phyloP scores from a whole-genome alignment of 495 filamentous ascomycete genomes.

The Astrocystis sublimbata region DNA sequence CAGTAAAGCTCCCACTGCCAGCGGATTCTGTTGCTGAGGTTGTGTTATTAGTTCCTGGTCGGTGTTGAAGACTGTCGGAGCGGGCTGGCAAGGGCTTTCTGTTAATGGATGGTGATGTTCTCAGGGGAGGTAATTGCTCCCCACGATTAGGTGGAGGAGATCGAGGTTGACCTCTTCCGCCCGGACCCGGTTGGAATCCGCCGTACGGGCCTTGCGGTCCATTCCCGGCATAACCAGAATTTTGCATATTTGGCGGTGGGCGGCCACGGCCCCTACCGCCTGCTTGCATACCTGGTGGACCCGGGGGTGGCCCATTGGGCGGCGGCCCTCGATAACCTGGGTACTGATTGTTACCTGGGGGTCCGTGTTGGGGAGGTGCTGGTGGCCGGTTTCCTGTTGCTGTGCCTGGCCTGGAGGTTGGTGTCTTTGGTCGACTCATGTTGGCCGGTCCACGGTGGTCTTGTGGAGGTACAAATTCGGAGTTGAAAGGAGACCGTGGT shows the following conservation, averaged over 20 bases:
- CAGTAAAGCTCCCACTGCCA: constrained; percentile 64
- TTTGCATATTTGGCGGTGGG: constrained; percentile 36
- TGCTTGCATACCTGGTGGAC: constrained; percentile 27
- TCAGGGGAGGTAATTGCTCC: constrained; percentile 29
- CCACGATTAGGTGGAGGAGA: constrained; percentile 28
- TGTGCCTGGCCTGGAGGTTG: constrained; percentile 31
- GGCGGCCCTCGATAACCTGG: constrained; percentile 32
- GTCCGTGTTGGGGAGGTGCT: constrained; percentile 25
- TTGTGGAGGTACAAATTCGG: constrained; percentile 22
- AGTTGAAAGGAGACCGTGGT: constrained; percentile 40
- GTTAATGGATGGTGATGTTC: constrained; percentile 41
- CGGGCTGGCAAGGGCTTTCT: constrained; percentile 64
- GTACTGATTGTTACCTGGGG: constrained; percentile 20
- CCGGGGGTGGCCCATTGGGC: constrained; percentile 22
- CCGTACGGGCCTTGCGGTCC: constrained; percentile 30
- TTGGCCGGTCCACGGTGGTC: constrained; percentile 27
- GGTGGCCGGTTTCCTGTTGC: constrained; percentile 30
- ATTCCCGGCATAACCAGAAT: constrained; percentile 24
- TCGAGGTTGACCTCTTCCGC: constrained; percentile 19
- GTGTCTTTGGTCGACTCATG: constrained; percentile 27
- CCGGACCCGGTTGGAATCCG: constrained; percentile 25
- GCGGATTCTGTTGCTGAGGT: constrained; percentile 34
- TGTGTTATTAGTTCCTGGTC: constrained; percentile 27
- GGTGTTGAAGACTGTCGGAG: constrained; percentile 41
- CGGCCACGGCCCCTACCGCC: constrained; percentile 36